Percentiles rank a stretch among this genome's conserved stretches.
Conservation (phyloP, 2,329 filamentous ascomycete genomes). For the Neophaeococcomyces aloes region DNA sequence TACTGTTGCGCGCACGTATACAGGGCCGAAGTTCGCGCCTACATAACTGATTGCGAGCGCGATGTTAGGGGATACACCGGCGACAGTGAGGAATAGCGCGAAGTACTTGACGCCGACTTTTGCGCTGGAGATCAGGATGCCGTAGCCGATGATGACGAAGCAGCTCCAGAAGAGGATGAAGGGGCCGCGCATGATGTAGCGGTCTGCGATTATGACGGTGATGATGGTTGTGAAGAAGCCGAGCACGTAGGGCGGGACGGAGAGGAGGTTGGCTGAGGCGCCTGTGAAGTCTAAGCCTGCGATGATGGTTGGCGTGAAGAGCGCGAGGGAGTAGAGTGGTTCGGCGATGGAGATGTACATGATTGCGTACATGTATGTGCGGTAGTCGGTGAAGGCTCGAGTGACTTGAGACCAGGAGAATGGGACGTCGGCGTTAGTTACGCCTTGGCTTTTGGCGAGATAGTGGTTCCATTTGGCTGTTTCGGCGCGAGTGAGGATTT, state of each 20-base stretch:
- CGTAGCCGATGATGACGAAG: constrained; percentile 7
- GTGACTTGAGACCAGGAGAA: constrained; percentile 6
- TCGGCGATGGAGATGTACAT: constrained; percentile 7
- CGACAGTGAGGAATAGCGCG: constrained; percentile 9
- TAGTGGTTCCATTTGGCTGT: no score
- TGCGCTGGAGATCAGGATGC: constrained; percentile 5
- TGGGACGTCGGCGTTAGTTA: constrained; percentile 6
- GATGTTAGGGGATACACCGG: constrained; percentile 4
- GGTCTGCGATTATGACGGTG: constrained; percentile 4
- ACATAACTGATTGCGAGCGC: constrained; percentile 4
- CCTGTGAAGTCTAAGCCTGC: constrained; percentile 6
- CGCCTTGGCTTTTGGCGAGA: constrained; percentile 40
- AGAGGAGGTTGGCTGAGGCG: constrained; percentile 8
- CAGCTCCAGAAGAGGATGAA: constrained; percentile 6
- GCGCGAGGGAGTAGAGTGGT: constrained; percentile 7
- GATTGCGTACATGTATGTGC: constrained; percentile 7
- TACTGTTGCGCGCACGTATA: no score
- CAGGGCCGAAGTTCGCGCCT: constrained; percentile 6
- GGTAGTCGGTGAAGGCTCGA: constrained; percentile 7
- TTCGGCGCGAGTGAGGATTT: no score
- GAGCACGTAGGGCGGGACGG: constrained; percentile 6
- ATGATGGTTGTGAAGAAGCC: constrained; percentile 3
- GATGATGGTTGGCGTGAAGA: constrained; percentile 11
- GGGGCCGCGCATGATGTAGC: constrained; percentile 1
- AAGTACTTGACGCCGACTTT: constrained; percentile 4